Percentiles rank a stretch among this genome's conserved stretches.
Evolutionary conservation across 2,329 filamentous ascomycete species (phyloP).

Genomic region (Verticillium nubilum): DNA sequence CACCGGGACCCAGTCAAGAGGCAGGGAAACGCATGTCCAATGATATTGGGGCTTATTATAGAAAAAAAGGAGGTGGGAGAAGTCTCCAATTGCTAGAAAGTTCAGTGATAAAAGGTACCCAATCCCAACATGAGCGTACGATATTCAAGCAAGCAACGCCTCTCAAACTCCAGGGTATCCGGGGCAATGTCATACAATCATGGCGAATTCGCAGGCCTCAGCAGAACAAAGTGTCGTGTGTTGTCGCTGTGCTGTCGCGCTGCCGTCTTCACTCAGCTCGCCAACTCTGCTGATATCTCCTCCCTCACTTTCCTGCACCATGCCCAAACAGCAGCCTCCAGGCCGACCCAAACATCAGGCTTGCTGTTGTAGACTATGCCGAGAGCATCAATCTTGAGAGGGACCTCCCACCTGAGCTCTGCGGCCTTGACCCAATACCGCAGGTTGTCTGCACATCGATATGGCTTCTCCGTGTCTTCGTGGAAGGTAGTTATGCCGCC

Average conservation of each 20-base stretch:
- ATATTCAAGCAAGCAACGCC: background rate
- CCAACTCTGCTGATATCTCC: constrained; percentile 70
- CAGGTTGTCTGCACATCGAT: constrained; percentile 88
- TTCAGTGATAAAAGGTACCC: background rate
- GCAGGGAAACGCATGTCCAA: background rate
- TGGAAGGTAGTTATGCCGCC: constrained; percentile 86
- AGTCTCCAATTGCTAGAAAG: background rate
- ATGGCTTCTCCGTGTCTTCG: constrained; percentile 90
- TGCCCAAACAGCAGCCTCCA: constrained; percentile 74
- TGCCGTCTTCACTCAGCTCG: constrained; percentile 4
- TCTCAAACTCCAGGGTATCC: constrained; percentile 11
- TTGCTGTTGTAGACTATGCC: constrained; percentile 74
- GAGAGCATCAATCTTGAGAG: constrained; percentile 78
- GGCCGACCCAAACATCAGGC: constrained; percentile 67
- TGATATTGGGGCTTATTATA: background rate
- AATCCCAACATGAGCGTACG: background rate
- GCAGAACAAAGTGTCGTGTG: background rate
- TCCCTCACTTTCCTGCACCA: constrained; percentile 82
- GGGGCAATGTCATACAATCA: constrained; percentile 8
- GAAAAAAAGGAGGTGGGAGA: background rate
- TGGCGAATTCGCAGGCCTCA: constrained; percentile 7
- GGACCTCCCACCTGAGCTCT: constrained; percentile 87
- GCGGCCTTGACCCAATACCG: constrained; percentile 95
- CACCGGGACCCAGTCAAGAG: too few relatives aligned
- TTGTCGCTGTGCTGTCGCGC: background rate